Evolutionary conservation across 352 stramenopile genomes (phyloP).

Genomic region (Phytophthora parvispora): DNA sequence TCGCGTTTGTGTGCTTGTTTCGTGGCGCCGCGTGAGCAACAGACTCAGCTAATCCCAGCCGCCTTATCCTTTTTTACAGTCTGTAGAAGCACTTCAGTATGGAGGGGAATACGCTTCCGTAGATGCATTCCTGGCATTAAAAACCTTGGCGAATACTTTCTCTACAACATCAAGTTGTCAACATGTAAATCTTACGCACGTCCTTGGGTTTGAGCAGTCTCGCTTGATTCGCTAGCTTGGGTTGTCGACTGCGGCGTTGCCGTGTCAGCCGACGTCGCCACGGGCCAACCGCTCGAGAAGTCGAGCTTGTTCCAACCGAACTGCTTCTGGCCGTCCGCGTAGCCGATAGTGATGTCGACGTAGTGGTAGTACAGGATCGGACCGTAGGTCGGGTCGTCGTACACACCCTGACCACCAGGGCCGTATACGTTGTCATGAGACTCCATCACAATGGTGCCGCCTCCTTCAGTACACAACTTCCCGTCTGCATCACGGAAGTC

Average conservation of each 20-base stretch:
- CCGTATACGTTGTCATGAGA: slow-evolving; percentile 28
- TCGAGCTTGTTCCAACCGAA: slow-evolving; percentile 70
- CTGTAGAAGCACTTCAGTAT: too few relatives aligned
- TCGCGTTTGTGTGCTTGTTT: too few relatives aligned
- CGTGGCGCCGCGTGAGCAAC: too few relatives aligned
- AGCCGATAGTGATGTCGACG: slow-evolving; percentile 50
- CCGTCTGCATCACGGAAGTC: slow-evolving; percentile 28
- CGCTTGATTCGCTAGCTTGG: background rate
- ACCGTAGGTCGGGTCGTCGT: slow-evolving; percentile 26
- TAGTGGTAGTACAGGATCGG: slow-evolving; percentile 36
- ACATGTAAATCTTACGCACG: background rate
- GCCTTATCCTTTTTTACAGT: too few relatives aligned
- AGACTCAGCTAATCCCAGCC: too few relatives aligned
- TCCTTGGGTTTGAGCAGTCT: slow-evolving; percentile 1
- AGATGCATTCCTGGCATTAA: background rate
- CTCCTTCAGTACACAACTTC: slow-evolving; percentile 24
- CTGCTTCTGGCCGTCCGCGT: slow-evolving; percentile 55
- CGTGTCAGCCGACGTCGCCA: background rate
- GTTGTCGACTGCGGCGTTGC: background rate
- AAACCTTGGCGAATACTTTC: too few relatives aligned
- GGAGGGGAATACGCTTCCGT: too few relatives aligned
- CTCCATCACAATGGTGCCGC: slow-evolving; percentile 18
- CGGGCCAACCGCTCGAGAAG: slow-evolving; percentile 34
- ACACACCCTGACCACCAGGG: slow-evolving; percentile 29
- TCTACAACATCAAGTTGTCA: too few relatives aligned